A percentile compares a stretch with the other conserved stretches of the same genome.
These are phyloP conservation scores for Adansonia gregorii DNA, from an alignment of 441 rosid genomes.

Conservation along the genomic window DNA sequence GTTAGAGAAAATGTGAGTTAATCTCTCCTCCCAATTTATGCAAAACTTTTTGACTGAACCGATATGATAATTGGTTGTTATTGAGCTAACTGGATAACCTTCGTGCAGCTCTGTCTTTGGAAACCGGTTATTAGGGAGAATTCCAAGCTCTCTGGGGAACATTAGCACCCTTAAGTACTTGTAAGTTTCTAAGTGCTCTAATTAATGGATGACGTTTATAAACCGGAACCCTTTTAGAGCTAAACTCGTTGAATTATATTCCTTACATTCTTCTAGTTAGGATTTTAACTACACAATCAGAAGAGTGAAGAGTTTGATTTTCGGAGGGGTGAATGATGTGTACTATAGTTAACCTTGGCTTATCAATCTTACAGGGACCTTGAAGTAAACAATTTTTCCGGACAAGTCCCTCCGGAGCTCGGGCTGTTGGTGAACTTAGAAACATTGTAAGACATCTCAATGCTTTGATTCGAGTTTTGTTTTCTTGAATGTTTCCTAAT, in stretches of 20 bases:
- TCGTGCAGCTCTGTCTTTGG: slow-evolving; percentile 55
- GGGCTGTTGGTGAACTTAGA: slow-evolving; percentile 53
- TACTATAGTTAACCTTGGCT: neutral
- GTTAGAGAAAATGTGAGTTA: slow-evolving; percentile 47
- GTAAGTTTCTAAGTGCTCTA: slow-evolving; percentile 38
- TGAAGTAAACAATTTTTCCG: slow-evolving; percentile 63
- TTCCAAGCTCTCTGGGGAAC: slow-evolving; percentile 55
- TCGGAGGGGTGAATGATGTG: too few species aligned
- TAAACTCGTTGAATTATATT: neutral
- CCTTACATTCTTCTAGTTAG: neutral
- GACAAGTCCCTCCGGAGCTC: slow-evolving; percentile 57
- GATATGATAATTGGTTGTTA: slow-evolving; percentile 14
- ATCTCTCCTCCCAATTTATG: slow-evolving; percentile 18
- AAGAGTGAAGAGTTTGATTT: too few species aligned
- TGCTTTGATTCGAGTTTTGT: neutral
- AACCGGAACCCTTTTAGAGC: neutral
- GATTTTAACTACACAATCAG: neutral
- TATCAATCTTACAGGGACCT: slow-evolving; percentile 45
- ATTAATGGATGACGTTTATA: neutral
- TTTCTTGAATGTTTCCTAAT: neutral
- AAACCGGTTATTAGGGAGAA: slow-evolving; percentile 62
- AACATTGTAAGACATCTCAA: slow-evolving; percentile 45
- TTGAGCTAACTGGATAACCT: slow-evolving; percentile 18
- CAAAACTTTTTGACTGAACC: neutral
- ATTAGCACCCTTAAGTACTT: slow-evolving; percentile 51